These are phyloP conservation scores for Saprolegnia parasitica DNA, from an alignment of 352 stramenopile species.

Conservation along the genomic window DNA sequence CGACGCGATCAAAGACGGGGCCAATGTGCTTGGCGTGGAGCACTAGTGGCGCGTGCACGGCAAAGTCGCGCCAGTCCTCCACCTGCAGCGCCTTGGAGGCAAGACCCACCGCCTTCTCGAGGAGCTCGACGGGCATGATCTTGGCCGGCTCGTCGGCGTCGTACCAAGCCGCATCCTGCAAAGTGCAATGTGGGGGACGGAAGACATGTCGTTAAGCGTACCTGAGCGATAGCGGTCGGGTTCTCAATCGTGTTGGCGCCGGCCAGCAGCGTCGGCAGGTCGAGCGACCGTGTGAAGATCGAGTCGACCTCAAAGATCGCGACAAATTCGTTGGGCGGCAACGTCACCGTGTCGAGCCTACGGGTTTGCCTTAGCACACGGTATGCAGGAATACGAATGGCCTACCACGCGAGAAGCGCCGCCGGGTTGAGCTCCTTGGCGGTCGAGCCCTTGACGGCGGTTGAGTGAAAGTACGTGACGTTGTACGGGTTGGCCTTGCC, in stretches of 20 bases:
- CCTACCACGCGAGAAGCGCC: slow-evolving; percentile 25
- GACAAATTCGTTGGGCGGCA: slow-evolving; percentile 49
- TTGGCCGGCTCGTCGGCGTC: slow-evolving; percentile 37
- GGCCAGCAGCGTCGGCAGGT: slow-evolving; percentile 62
- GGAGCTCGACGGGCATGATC: slow-evolving; percentile 37
- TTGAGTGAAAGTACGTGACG: slow-evolving; percentile 22
- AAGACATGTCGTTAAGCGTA: not conserved
- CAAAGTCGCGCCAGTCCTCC: slow-evolving; percentile 67
- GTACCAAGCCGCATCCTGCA: slow-evolving; percentile 74
- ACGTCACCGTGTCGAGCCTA: not conserved
- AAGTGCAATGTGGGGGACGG: not conserved
- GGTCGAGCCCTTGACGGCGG: slow-evolving; percentile 5
- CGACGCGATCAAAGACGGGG: slow-evolving; percentile 44
- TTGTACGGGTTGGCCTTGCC: slow-evolving; percentile 15
- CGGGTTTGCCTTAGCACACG: not conserved
- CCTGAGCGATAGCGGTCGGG: slow-evolving; percentile 46
- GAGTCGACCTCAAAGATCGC: slow-evolving; percentile 77
- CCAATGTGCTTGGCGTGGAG: slow-evolving; percentile 50
- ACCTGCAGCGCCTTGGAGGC: slow-evolving; percentile 40
- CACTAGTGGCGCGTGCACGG: slow-evolving; percentile 66
- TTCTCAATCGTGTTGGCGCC: slow-evolving; percentile 58
- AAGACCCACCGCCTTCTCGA: slow-evolving; percentile 10
- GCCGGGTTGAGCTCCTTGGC: slow-evolving; percentile 21
- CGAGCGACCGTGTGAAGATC: slow-evolving; percentile 74
- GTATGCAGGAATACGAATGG: not conserved